Base-by-base conservation (phyloP, 441 rosid genomes). In the Gossypium aridum region DNA sequence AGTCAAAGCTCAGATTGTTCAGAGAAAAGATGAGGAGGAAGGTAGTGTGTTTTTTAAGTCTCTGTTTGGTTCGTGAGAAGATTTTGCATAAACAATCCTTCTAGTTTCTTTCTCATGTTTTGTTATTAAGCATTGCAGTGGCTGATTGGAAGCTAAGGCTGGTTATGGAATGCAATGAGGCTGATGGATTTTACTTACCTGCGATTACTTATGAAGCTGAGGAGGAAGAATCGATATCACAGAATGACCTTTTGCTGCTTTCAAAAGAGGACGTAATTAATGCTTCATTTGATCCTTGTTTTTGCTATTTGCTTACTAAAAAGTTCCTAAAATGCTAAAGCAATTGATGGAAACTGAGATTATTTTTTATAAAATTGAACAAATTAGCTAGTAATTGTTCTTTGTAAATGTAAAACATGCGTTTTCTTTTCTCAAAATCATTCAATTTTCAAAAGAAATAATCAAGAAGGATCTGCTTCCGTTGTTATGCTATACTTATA, bases 1-100 rank as follows among this genome's bases (percentile, higher is more conserved):
- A 85, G 94, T 90, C 37, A 95, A 92, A 81, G 91, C 99, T 83
- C 97, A 91, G 63, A 89, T 95, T 77, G 80, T 87, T 71, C 99
- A 89, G 80, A 88, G 76, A 72, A 89, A 83, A 71, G 96, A 93
- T 37, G 84, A 78, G 6, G 97, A 90, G 83, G 91, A 93, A 85
- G 94, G 95, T 91, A 74, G 66, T 37, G 68, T 54, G 62, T 20
- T 57, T n/a, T 54, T 34, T 37, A 37, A 1, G 43, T 71, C 12
- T 34, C 7, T 64, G 39, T 62, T 79, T 77, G 54, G 13, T 28
- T 64, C 1, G 17, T 45, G 43, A n/a, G 64, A 66, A 66, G 47
- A 45, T 51, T 68, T 53, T 74, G 2, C 7, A 8, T 0, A 16
- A 63, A 26, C 7, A 43, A 7, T 37, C 39, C 56, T 4, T 45